Evolutionary conservation across 108 stramenopile genomes (phyloP).

Genomic region (Nannochloropsis gaditana): DNA sequence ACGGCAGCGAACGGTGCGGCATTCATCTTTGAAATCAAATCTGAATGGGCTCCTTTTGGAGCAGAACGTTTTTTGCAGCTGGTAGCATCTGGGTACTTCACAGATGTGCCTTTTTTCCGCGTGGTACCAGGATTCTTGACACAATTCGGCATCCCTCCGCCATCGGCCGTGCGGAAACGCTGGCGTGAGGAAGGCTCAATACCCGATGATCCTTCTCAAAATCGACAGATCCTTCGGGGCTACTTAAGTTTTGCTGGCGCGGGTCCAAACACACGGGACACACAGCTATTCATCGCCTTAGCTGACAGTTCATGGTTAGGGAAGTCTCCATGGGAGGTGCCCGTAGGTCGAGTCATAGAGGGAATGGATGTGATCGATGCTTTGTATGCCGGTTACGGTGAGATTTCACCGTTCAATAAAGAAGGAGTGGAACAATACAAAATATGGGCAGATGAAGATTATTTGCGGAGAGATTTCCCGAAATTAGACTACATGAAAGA

Average conservation of each 20-base stretch:
- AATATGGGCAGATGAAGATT: constrained; percentile 27
- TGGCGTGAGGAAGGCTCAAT: constrained; percentile 34
- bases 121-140: constrained; percentile 38
- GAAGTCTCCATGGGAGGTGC: constrained; percentile 52
- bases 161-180: constrained; percentile 14
- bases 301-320: constrained; percentile 45
- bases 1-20: background rate
- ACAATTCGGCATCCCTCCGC: constrained; percentile 42
- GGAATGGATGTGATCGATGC: constrained; percentile 41
- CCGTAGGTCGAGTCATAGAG: constrained; percentile 45
- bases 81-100: constrained; percentile 37
- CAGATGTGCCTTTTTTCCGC: constrained; percentile 43
- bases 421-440: constrained; percentile 40
- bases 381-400: constrained; percentile 47
- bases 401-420: constrained; percentile 34
- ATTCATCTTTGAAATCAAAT: constrained; percentile 13
- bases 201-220: background rate
- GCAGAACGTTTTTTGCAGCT: constrained; percentile 40
- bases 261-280: constrained; percentile 43
- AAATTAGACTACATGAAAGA: constrained; percentile 21
- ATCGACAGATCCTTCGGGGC: constrained; percentile 32
- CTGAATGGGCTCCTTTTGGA: constrained; percentile 40
- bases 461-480: constrained; percentile 32
- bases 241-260: constrained; percentile 52
- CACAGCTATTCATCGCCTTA: constrained; percentile 55